Conservation (phyloP, 177 flowering plant species). For the Vitis hybrid region DNA sequence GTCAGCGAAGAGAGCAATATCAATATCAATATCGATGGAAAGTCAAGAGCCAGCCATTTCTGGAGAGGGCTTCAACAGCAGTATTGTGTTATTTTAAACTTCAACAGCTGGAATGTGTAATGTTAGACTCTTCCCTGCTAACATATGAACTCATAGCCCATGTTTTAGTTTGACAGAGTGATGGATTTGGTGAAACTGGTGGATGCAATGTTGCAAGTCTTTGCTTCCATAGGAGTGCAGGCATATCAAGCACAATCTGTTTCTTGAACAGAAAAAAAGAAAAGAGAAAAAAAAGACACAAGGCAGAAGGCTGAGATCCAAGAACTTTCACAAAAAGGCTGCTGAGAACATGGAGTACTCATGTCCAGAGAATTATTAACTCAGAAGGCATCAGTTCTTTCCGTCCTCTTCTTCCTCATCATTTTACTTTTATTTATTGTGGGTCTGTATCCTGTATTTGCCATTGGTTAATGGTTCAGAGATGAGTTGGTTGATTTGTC, state of each 20-base stretch:
- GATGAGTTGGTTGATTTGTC: conserved; percentile 16
- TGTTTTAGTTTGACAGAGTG: too few species aligned
- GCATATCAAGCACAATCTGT: too few species aligned
- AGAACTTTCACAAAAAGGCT: background rate
- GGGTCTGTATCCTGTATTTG: conserved; percentile 12
- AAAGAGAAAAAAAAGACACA: background rate
- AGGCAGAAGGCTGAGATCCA: background rate
- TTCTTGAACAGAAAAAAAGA: too few species aligned
- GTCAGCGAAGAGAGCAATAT: background rate
- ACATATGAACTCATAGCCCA: too few species aligned
- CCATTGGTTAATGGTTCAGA: conserved; percentile 15
- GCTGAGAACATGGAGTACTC: background rate
- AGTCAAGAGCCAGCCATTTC: background rate
- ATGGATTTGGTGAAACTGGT: too few species aligned
- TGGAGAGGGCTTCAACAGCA: background rate
- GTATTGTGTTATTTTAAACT: too few species aligned
- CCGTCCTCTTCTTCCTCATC: background rate
- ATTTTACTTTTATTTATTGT: conserved; percentile 1
- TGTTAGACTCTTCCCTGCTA: too few species aligned
- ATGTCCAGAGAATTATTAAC: background rate
- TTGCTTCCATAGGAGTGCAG: too few species aligned
- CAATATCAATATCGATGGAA: background rate
- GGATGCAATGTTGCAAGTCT: background rate
- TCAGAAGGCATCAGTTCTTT: conserved; percentile 6
- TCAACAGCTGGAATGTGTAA: too few species aligned